Evolutionary conservation across 2,329 filamentous ascomycete species (phyloP).

Genomic region (Shiraia bambusicola): DNA sequence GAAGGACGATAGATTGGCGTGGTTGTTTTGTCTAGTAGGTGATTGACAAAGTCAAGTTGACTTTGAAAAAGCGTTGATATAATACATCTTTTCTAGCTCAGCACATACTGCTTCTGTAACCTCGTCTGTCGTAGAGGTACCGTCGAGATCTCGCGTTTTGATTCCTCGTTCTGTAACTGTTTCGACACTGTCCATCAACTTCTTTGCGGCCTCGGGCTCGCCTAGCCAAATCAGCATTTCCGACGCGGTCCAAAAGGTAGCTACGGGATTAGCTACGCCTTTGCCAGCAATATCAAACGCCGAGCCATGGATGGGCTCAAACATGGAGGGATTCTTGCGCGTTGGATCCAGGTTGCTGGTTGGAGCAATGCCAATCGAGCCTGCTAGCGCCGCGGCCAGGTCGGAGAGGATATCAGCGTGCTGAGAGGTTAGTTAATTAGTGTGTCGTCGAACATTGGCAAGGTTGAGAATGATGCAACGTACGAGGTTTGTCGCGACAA

Average conservation of each 20-base stretch:
- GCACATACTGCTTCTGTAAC: slow-evolving; percentile 48
- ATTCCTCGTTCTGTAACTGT: slow-evolving; percentile 55
- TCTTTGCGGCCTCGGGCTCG: slow-evolving; percentile 53
- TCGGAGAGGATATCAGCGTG: slow-evolving; percentile 70
- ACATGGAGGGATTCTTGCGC: slow-evolving; percentile 61
- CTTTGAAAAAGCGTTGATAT: neutral
- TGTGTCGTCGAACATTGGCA: slow-evolving; percentile 63
- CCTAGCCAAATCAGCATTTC: slow-evolving; percentile 63
- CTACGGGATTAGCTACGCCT: slow-evolving; percentile 59
- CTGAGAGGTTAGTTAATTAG: slow-evolving; percentile 38
- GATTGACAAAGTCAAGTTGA: neutral
- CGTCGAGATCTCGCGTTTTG: slow-evolving; percentile 58
- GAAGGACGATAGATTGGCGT: slow-evolving; percentile 1
- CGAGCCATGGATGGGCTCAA: slow-evolving; percentile 62
- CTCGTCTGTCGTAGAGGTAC: slow-evolving; percentile 45
- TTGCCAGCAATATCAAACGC: slow-evolving; percentile 62
- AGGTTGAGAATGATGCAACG: slow-evolving; percentile 3
- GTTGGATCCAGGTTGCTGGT: slow-evolving; percentile 70
- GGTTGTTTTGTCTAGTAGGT: too few species aligned
- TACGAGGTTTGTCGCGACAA: slow-evolving; percentile 62
- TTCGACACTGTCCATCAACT: slow-evolving; percentile 56
- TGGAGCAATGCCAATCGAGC: slow-evolving; percentile 71
- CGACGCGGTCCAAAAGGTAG: slow-evolving; percentile 60
- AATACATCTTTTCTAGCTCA: slow-evolving; percentile 38
- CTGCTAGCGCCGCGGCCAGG: slow-evolving; percentile 68